Conservation (phyloP, 495 filamentous ascomycete species). For the Aspergillus cristatus region DNA sequence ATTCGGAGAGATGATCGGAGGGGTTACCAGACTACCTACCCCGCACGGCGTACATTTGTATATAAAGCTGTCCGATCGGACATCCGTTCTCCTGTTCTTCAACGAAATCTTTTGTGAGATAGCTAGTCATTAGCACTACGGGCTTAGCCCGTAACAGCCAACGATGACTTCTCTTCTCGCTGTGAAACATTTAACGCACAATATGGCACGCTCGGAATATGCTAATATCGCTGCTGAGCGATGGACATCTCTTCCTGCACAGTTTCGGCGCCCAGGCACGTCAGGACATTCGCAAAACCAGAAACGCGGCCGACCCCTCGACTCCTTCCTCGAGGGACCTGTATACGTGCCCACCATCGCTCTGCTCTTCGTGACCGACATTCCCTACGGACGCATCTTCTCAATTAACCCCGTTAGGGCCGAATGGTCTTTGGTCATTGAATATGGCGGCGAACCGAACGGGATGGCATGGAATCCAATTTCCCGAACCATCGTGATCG, state of each 20-base stretch:
- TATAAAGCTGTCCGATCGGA: too few relatives aligned
- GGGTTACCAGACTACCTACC: too few relatives aligned
- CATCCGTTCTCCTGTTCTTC: too few relatives aligned
- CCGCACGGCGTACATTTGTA: too few relatives aligned
- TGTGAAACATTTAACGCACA: too few relatives aligned
- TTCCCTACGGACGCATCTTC: slow-evolving; percentile 6
- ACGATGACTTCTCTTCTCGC: too few relatives aligned
- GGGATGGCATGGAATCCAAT: slow-evolving; percentile 4
- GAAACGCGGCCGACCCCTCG: slow-evolving; percentile 6
- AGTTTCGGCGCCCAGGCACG: neutral
- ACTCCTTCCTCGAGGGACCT: slow-evolving; percentile 8
- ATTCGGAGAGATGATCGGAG: too few relatives aligned
- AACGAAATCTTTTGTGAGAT: too few relatives aligned
- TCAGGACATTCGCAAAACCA: slow-evolving; percentile 4
- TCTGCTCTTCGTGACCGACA: slow-evolving; percentile 5
- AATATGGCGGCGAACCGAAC: slow-evolving; percentile 5
- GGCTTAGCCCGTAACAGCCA: too few relatives aligned
- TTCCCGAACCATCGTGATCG: slow-evolving; percentile 2
- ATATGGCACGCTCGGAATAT: neutral
- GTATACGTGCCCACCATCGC: neutral
- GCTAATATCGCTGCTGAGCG: neutral
- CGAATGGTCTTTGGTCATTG: slow-evolving; percentile 3
- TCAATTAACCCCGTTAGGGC: slow-evolving; percentile 1
- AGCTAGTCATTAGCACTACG: too few relatives aligned
- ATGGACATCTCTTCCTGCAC: neutral